phyloP scores from a whole-genome alignment of 768 basidiomycete species.

The Flagelloscypha sp. region DNA sequence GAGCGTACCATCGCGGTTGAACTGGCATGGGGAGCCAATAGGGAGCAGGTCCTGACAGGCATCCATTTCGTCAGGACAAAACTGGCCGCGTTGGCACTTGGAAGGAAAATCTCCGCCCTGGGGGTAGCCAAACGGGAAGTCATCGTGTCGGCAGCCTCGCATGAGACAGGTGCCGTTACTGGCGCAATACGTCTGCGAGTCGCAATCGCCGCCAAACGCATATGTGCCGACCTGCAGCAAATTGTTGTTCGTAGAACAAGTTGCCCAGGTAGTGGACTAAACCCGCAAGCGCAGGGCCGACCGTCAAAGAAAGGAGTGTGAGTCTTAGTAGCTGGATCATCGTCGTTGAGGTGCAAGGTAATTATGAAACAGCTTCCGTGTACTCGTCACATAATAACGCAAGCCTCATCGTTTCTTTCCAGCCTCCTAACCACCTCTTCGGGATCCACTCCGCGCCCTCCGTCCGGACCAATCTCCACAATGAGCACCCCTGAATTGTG shows the following conservation, averaged over 20 bases:
- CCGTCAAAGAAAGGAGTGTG: too few relatives aligned
- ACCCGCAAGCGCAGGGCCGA: too few relatives aligned
- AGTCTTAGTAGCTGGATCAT: too few relatives aligned
- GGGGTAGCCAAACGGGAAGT: slow-evolving; percentile 66
- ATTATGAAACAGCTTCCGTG: too few relatives aligned
- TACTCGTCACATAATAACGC: slow-evolving; percentile 78
- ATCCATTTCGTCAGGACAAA: slow-evolving; percentile 82
- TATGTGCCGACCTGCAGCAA: slow-evolving; percentile 70
- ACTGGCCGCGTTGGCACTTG: slow-evolving; percentile 52
- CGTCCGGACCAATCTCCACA: slow-evolving; percentile 47
- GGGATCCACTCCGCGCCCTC: slow-evolving; percentile 36
- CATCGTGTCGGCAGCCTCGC: slow-evolving; percentile 68
- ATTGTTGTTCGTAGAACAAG: slow-evolving; percentile 49
- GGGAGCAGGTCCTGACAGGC: slow-evolving; percentile 51
- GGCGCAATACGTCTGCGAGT: slow-evolving; percentile 60
- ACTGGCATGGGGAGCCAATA: slow-evolving; percentile 67
- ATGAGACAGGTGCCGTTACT: slow-evolving; percentile 43
- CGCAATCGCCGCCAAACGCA: slow-evolving; percentile 75
- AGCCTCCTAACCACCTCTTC: slow-evolving; percentile 53
- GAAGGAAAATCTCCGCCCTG: slow-evolving; percentile 41
- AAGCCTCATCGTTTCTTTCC: slow-evolving; percentile 45
- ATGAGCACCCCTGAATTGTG: slow-evolving; percentile 79
- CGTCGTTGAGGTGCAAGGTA: too few relatives aligned
- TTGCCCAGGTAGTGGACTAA: too few relatives aligned
- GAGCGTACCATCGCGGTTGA: slow-evolving; percentile 73